A percentile compares a stretch with the other conserved stretches of the same genome.
Conservation (phyloP, 164 flowering plant species). For the Tinospora cordifolia region DNA sequence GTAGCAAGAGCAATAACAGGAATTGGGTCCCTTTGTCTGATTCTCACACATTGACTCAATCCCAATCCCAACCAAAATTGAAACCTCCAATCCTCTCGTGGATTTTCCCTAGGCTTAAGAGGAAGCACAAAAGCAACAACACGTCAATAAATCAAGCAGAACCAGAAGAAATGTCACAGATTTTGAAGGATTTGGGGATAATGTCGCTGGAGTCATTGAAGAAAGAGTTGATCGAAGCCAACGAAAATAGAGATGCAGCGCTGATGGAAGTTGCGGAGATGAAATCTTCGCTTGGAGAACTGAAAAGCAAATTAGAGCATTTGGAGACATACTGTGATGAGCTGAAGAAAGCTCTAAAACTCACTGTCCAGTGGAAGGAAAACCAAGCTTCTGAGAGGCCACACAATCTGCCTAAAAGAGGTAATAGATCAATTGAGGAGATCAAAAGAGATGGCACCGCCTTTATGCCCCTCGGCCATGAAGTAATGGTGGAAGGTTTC, state of each 20-base stretch:
- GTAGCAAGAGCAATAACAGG: slow-evolving; percentile 23
- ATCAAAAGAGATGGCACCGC: slow-evolving; percentile 21
- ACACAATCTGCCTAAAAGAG: slow-evolving; percentile 30
- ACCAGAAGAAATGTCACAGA: slow-evolving; percentile 55
- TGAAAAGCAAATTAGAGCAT: slow-evolving; percentile 55
- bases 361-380: slow-evolving; percentile 36
- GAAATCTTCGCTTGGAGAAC: slow-evolving; percentile 66
- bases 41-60: slow-evolving; percentile 38
- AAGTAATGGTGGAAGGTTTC: slow-evolving; percentile 85
- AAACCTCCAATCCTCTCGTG: slow-evolving; percentile 44
- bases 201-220: slow-evolving; percentile 58
- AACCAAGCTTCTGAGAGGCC: slow-evolving; percentile 29
- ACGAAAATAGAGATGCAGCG: slow-evolving; percentile 61
- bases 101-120: slow-evolving; percentile 65
- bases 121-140: slow-evolving; percentile 45
- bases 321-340: slow-evolving; percentile 81
- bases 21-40: slow-evolving; percentile 53
- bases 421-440: slow-evolving; percentile 34
- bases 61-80: slow-evolving; percentile 43
- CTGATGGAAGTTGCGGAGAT: slow-evolving; percentile 63
- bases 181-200: slow-evolving; percentile 44
- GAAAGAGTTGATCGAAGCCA: slow-evolving; percentile 69
- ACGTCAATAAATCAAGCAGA: slow-evolving; percentile 46
- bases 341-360: slow-evolving; percentile 56
- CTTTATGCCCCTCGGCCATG: slow-evolving; percentile 59